Percentiles rank a stretch among this genome's conserved stretches.
phyloP scores from a whole-genome alignment of 176 grass and related monocot species.

The Neostapfia colusana region DNA sequence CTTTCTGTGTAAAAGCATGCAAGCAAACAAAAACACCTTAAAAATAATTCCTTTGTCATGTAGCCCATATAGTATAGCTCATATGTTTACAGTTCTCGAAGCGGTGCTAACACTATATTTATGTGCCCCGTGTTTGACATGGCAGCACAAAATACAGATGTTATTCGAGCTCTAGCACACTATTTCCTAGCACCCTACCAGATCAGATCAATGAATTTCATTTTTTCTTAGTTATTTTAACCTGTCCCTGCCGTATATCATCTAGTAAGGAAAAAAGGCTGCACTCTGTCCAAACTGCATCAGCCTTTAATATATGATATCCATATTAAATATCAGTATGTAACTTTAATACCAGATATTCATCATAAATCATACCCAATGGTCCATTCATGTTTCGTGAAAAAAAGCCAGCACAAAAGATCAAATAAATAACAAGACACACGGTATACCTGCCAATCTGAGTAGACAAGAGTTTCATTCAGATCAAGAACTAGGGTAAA shows the following conservation, averaged over 20 bases:
- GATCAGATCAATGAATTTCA: neutral
- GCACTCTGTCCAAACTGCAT: neutral
- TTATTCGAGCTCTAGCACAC: neutral
- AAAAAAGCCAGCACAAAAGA: neutral
- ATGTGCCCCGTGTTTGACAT: neutral
- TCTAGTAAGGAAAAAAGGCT: constrained; percentile 21
- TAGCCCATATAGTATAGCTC: constrained; percentile 9
- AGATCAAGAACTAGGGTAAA: constrained; percentile 95
- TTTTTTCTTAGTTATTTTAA: neutral
- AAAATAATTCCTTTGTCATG: neutral
- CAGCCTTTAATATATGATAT: neutral
- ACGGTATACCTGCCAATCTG: constrained; percentile 78
- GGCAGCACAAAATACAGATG: neutral
- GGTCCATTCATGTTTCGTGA: neutral
- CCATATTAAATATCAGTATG: neutral
- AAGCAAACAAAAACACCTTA: neutral
- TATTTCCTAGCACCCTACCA: neutral
- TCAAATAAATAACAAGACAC: constrained; percentile 5
- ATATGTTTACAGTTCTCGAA: neutral
- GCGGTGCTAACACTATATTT: neutral
- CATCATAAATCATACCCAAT: neutral
- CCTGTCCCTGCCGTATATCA: neutral
- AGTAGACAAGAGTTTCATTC: constrained; percentile 90
- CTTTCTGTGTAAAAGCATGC: neutral
- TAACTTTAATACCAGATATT: neutral